Evolutionary conservation across 2,329 filamentous ascomycete species (phyloP).

Genomic region (Clonostachys solani): DNA sequence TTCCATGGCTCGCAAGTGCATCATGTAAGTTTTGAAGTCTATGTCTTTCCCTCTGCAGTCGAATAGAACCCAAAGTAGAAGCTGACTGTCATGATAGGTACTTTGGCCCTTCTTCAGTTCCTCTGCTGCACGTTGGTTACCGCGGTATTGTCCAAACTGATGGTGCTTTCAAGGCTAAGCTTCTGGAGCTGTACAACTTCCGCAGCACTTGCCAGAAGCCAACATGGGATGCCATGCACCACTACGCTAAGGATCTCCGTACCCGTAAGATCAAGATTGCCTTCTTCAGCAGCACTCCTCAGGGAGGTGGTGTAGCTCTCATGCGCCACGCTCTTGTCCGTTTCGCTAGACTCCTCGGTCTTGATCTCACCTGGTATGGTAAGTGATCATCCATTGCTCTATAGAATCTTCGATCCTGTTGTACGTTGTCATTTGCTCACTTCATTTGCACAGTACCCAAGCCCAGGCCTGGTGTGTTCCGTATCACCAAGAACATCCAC

Average conservation of each 20-base stretch:
- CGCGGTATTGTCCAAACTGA: conserved; percentile 69
- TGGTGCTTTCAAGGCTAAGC: conserved; percentile 56
- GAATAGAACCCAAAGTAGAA: background rate
- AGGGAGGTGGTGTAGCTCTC: conserved; percentile 77
- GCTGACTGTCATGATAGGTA: conserved; percentile 35
- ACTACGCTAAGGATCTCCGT: conserved; percentile 60
- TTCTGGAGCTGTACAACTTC: conserved; percentile 54
- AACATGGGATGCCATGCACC: conserved; percentile 63
- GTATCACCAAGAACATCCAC: conserved; percentile 83
- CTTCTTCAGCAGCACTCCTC: conserved; percentile 77
- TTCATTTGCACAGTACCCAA: conserved; percentile 56
- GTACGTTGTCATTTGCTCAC: background rate
- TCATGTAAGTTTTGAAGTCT: conserved; percentile 48
- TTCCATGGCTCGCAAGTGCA: conserved; percentile 74
- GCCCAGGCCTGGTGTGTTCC: conserved; percentile 73
- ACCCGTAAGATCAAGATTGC: conserved; percentile 63
- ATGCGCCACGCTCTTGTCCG: conserved; percentile 78
- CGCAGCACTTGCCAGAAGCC: conserved; percentile 51
- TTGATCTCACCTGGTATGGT: conserved; percentile 72
- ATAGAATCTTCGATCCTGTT: background rate
- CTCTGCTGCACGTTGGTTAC: conserved; percentile 64
- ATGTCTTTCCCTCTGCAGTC: background rate
- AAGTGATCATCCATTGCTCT: conserved; percentile 13
- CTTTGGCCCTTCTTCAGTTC: conserved; percentile 69
- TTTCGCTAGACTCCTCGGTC: conserved; percentile 61